phyloP scores from a whole-genome alignment of 129 eudicot species.

The Kitagawia praeruptora region DNA sequence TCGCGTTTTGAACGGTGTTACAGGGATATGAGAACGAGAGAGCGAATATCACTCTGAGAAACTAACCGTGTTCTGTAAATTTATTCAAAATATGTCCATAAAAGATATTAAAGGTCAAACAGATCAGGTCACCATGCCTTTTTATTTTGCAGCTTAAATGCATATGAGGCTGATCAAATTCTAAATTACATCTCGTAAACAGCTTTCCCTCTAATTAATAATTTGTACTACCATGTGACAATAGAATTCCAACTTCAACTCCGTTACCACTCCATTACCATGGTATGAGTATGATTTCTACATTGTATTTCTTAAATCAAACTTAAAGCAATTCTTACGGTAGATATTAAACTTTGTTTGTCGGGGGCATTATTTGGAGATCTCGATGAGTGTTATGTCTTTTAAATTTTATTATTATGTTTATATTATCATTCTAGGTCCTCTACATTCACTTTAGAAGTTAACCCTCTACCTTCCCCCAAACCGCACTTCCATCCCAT shows the following conservation, averaged over 20 bases:
- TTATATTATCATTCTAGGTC: neutral
- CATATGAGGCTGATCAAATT: neutral
- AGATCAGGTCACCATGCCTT: neutral
- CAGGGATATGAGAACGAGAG: neutral
- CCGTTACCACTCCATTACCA: neutral
- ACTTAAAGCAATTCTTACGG: neutral
- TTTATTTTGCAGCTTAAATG: neutral
- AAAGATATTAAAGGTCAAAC: neutral
- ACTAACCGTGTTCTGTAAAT: neutral
- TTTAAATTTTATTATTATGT: neutral
- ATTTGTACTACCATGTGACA: neutral
- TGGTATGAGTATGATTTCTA: neutral
- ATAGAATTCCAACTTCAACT: neutral
- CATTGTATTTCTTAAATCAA: neutral
- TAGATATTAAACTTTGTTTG: neutral
- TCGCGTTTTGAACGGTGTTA: neutral
- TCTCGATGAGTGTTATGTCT: neutral
- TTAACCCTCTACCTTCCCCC: no score
- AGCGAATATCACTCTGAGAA: neutral
- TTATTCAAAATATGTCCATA: neutral
- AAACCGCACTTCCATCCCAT: no score
- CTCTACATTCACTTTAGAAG: no score
- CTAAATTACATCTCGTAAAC: neutral
- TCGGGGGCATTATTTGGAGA: neutral
- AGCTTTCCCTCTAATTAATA: neutral